Evolutionary conservation across 345 rosid genomes (phyloP).

Genomic region (Populus deltoides): DNA sequence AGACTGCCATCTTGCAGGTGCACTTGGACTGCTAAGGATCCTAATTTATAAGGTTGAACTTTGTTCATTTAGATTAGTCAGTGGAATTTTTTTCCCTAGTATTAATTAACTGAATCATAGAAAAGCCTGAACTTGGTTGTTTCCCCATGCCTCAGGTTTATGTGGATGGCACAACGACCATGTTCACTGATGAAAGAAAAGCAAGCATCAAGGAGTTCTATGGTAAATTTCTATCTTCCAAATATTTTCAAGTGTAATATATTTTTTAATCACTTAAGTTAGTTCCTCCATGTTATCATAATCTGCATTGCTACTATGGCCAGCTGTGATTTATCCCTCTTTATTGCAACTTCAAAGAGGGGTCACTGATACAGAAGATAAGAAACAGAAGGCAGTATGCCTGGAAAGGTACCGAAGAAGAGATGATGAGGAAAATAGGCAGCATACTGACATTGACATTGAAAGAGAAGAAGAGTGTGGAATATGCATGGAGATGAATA

Average conservation of each 20-base stretch:
- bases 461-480: slow-evolving; percentile 77
- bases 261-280: not conserved
- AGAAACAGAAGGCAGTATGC: slow-evolving; percentile 51
- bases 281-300: not conserved
- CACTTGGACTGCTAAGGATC: slow-evolving; percentile 61
- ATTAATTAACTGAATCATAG: not conserved
- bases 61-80: not conserved
- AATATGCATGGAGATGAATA: slow-evolving; percentile 63
- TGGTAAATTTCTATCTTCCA: slow-evolving; percentile 32
- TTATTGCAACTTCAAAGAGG: slow-evolving; percentile 56
- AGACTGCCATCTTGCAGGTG: slow-evolving; percentile 63
- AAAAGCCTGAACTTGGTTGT: not conserved
- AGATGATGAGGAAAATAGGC: slow-evolving; percentile 39
- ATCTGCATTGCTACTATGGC: slow-evolving; percentile 8
- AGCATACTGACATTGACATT: slow-evolving; percentile 31
- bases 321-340: slow-evolving; percentile 70
- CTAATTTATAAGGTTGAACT: slow-evolving; percentile 55
- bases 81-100: not conserved
- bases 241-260: not conserved
- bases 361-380: slow-evolving; percentile 57
- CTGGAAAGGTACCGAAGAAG: slow-evolving; percentile 54
- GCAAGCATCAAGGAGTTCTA: slow-evolving; percentile 76
- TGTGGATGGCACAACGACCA: slow-evolving; percentile 71
- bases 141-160: slow-evolving; percentile 43
- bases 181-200: slow-evolving; percentile 81